Conservation (phyloP, 2,329 filamentous ascomycete species). For the Allantophomopsis lycopodina region DNA sequence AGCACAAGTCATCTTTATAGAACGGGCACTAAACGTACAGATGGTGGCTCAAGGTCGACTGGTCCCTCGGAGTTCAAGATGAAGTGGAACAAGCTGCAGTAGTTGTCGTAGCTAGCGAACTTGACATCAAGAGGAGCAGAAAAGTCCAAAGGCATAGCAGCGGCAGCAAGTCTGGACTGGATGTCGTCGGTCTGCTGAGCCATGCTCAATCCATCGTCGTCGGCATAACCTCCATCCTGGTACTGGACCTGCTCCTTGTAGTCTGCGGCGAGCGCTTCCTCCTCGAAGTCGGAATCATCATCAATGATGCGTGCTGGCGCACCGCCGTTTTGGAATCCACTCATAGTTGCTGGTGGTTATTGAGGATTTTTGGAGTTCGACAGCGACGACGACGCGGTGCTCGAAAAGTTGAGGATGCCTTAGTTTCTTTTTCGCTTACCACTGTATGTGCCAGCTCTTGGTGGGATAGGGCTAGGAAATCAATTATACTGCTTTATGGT, state of each 20-base stretch:
- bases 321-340: slow-evolving; percentile 46
- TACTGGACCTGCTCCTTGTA: slow-evolving; percentile 95
- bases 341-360: slow-evolving; percentile 27
- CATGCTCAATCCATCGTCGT: slow-evolving; percentile 64
- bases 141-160: slow-evolving; percentile 90
- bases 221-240: slow-evolving; percentile 70
- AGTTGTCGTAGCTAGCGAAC: slow-evolving; percentile 97
- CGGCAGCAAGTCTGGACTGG: slow-evolving; percentile 79
- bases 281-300: slow-evolving; percentile 88
- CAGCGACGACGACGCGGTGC: too few relatives aligned
- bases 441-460: too few relatives aligned
- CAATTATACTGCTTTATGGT: too few relatives aligned
- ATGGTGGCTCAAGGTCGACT: slow-evolving; percentile 90
- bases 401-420: too few relatives aligned
- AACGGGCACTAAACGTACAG: slow-evolving; percentile 47
- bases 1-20: neutral
- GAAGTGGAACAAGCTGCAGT: slow-evolving; percentile 98
- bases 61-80: slow-evolving; percentile 99
- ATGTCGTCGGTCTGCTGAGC: slow-evolving; percentile 77
- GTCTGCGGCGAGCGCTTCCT: slow-evolving; percentile 90
- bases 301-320: slow-evolving; percentile 46
- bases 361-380: too few relatives aligned
- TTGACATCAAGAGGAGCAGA: slow-evolving; percentile 92
- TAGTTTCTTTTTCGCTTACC: too few relatives aligned
- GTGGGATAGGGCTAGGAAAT: too few relatives aligned